Percentiles rank a stretch among this genome's conserved stretches.
These are phyloP conservation scores for Nakazawaea anatomiae DNA, from an alignment of 805 yeast genomes.

Conservation along the genomic window DNA sequence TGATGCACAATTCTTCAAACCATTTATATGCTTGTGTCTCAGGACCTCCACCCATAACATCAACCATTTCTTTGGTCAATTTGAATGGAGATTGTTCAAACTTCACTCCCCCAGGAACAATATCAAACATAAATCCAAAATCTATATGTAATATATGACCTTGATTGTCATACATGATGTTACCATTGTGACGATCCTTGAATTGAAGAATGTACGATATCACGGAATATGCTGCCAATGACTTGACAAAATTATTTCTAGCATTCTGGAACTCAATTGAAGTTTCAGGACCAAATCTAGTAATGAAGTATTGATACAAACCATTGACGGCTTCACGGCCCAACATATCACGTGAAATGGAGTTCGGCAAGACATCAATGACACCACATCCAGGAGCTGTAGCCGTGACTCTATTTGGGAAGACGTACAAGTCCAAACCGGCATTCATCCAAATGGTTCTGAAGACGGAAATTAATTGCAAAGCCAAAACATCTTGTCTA, in stretches of 20 bases:
- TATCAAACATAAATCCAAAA: slow-evolving; percentile 97
- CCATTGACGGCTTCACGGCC: slow-evolving; percentile 99
- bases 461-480: slow-evolving; percentile 88
- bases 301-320: slow-evolving; percentile 81
- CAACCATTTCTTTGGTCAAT: slow-evolving; percentile 92
- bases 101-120: slow-evolving; percentile 97
- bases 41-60: slow-evolving; percentile 88
- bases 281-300: slow-evolving; percentile 93
- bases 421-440: slow-evolving; percentile 87
- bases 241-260: slow-evolving; percentile 85
- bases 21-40: slow-evolving; percentile 83
- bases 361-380: slow-evolving; percentile 93
- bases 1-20: slow-evolving; percentile 94
- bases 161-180: slow-evolving; percentile 90
- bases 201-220: slow-evolving; percentile 87
- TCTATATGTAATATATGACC: slow-evolving; percentile 96
- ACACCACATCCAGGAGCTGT: slow-evolving; percentile 99
- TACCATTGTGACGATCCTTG: slow-evolving; percentile 98
- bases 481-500: slow-evolving; percentile 92
- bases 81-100: slow-evolving; percentile 99
- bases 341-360: slow-evolving; percentile 94
- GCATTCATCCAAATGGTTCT: slow-evolving; percentile 83
- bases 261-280: slow-evolving; percentile 88
- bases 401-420: slow-evolving; percentile 93
- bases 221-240: slow-evolving; percentile 90